Conservation (phyloP, 2,329 filamentous ascomycete species). For the Acephala macrosclerotiorum region DNA sequence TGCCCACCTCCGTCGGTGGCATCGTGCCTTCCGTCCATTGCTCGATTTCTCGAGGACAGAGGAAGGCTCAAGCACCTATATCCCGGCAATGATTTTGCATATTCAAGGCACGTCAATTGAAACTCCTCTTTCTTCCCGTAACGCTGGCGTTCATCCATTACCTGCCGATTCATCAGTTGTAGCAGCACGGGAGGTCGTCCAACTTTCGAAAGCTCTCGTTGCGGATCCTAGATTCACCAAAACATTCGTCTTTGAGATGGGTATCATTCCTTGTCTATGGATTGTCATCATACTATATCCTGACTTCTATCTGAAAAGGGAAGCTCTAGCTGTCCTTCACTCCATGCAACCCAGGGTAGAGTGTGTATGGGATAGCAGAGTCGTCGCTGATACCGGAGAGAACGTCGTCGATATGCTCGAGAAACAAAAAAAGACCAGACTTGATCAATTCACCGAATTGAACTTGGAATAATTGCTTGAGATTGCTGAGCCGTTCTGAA, state of each 20-base stretch:
- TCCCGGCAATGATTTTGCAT: neutral
- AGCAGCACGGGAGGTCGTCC: neutral
- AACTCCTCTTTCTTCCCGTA: neutral
- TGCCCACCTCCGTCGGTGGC: neutral
- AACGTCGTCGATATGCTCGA: neutral
- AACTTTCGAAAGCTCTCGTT: neutral
- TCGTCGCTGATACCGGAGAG: constrained; percentile 3
- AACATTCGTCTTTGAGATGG: neutral
- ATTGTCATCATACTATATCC: constrained; percentile 6
- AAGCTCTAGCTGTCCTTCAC: constrained; percentile 5
- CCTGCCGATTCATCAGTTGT: neutral
- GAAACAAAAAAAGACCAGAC: neutral
- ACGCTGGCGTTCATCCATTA: neutral
- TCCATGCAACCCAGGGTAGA: constrained; percentile 12
- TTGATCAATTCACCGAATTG: neutral
- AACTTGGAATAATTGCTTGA: neutral
- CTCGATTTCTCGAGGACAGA: neutral
- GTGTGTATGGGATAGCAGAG: constrained; percentile 12
- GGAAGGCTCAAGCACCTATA: neutral
- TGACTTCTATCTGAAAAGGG: constrained; percentile 3
- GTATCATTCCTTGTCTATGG: constrained; percentile 3
- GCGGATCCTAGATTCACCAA: constrained; percentile 6
- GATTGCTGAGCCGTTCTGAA: neutral
- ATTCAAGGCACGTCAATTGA: neutral
- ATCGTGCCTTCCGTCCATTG: neutral